Evolutionary conservation across 78 protist species (phyloP), one percentile per base, ranked within the genome.

Genomic region (Tieghemostelium lacteum): DNA sequence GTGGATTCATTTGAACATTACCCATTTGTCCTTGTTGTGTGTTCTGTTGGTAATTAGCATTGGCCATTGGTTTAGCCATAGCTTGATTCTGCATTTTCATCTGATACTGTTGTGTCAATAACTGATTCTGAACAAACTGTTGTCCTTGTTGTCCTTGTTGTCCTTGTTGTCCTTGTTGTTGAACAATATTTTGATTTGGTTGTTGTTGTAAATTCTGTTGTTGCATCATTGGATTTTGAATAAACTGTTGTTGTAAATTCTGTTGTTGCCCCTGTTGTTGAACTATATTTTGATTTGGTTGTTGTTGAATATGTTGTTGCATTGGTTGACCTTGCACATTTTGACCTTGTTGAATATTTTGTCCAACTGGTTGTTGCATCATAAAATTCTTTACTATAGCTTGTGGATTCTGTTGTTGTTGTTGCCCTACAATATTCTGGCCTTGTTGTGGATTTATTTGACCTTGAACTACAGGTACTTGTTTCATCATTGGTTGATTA

Each of bases 211-310:
- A 2, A 24, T 66, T 45, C 10, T 31, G 22, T 8, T 5, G 28
- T 14, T 5, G 28, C 28, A 6, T 7, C 39, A 52, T 22, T 40
- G 45, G 28, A 29, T 70, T 55, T 50, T 70, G 75, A 31, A 26
- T 37, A 29, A 49, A 60, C 60, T 54, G 8, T 31, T 50, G 64
- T 31, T 29, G 62, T 4, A 36, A 2, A 52, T 36, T 31, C 54
- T 72, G 78, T 3, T 45, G 58, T 50, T 50, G 75, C 31, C 20
- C 36, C 1, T 69, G 75, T 50, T 69, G 75, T 55, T 72, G 42
- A 17, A 54, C 42, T 20, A 26, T 54, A 17, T 31, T 70, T 12
- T 49, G 29, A 20, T 55, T 10, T 52, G 75, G 75, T 50, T 26
- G 62, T 10, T n/a, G 2, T 31, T 36, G 36, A 24, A 5, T 29